phyloP scores from a whole-genome alignment of 2,329 filamentous ascomycete genomes.

The Scedosporium boydii region DNA sequence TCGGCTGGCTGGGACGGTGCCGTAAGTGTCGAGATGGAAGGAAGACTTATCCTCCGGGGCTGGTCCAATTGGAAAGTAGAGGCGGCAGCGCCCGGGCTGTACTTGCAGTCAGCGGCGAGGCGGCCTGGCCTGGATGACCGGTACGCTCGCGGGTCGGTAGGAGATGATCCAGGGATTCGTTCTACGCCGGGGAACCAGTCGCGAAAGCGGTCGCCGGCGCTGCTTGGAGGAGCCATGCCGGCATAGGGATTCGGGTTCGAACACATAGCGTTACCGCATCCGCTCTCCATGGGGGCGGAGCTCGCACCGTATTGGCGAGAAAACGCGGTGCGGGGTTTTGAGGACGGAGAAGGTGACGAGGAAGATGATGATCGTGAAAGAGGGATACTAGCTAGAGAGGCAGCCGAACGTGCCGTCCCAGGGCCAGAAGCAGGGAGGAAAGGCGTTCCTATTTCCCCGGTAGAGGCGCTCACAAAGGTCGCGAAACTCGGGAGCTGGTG shows the following conservation, averaged over 20 bases:
- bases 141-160: neutral
- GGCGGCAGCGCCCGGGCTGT: neutral
- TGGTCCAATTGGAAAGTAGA: neutral
- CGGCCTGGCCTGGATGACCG: neutral
- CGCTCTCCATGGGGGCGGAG: neutral
- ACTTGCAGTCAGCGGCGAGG: neutral
- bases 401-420: no score
- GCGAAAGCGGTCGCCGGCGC: neutral
- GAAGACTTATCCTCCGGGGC: neutral
- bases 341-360: neutral
- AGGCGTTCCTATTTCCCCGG: neutral
- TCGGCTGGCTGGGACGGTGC: neutral
- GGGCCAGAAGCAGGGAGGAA: neutral
- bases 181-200: conserved; percentile 3
- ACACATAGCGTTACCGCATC: neutral
- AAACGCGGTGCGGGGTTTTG: neutral
- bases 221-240: neutral
- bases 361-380: neutral
- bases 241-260: neutral
- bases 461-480: neutral
- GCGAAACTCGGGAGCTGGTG: neutral
- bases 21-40: conserved; percentile 2
- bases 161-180: neutral
- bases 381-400: no score
- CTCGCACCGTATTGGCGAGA: neutral